These are phyloP conservation scores for Tulasnella sp. DNA, from an alignment of 768 basidiomycete species.

Conservation along the genomic window DNA sequence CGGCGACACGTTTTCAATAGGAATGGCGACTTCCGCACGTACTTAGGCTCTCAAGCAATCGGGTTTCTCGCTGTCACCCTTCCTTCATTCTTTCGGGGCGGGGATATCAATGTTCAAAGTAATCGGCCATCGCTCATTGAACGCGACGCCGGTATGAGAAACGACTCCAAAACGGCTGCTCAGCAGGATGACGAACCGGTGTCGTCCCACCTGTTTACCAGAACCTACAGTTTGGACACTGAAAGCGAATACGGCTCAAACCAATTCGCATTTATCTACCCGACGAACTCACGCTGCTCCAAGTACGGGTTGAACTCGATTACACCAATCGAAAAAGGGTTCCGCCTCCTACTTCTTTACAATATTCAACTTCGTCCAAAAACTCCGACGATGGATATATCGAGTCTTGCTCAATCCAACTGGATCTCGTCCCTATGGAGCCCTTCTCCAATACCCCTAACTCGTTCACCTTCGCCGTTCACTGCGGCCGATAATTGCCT, in stretches of 20 bases:
- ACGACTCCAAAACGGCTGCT: background rate
- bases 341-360: background rate
- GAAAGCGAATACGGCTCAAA: background rate
- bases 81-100: background rate
- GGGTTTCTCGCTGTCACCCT: background rate
- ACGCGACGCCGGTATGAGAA: background rate
- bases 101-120: background rate
- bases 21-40: background rate
- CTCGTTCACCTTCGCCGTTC: background rate
- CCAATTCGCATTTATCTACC: background rate
- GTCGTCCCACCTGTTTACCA: background rate
- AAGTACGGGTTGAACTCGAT: background rate
- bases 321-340: background rate
- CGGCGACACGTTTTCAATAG: background rate
- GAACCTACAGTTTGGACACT: background rate
- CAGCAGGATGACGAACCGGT: background rate
- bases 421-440: background rate
- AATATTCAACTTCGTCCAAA: background rate
- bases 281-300: background rate
- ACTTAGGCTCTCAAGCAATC: background rate
- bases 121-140: background rate
- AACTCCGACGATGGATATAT: background rate
- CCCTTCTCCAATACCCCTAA: background rate
- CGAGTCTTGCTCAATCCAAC: background rate
- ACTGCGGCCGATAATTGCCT: background rate